Conservation (phyloP, 2,329 filamentous ascomycete species). For the Calonectria pseudoreteaudii region DNA sequence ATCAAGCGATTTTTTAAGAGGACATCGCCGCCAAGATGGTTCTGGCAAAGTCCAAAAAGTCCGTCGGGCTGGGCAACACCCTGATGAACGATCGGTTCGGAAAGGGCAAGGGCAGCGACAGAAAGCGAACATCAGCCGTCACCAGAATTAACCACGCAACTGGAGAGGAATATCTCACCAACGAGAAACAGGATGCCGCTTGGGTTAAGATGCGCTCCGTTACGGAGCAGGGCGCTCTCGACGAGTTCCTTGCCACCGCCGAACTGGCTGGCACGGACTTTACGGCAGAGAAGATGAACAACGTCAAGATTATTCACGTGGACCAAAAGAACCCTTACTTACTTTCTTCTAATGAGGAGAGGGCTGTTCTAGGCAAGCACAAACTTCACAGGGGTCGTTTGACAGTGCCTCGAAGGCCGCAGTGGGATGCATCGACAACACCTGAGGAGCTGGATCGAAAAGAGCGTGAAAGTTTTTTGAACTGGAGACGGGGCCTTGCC, state of each 20-base stretch:
- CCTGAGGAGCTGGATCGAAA: conserved; percentile 81
- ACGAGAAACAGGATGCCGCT: conserved; percentile 87
- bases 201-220: conserved; percentile 99
- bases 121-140: conserved; percentile 74
- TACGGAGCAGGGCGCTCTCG: conserved; percentile 94
- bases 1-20: background rate
- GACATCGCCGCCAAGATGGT: conserved; percentile 58
- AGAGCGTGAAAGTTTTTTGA: conserved; percentile 84
- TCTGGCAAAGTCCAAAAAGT: conserved; percentile 91
- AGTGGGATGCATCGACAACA: conserved; percentile 90
- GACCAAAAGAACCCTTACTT: conserved; percentile 97
- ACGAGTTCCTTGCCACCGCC: conserved; percentile 96
- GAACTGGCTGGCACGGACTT: conserved; percentile 99
- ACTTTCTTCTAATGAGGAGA: conserved; percentile 86
- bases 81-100: conserved; percentile 99
- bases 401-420: conserved; percentile 89
- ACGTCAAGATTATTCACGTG: conserved; percentile 97
- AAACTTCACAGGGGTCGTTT: conserved; percentile 81
- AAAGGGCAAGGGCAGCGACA: conserved; percentile 87
- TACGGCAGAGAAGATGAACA: conserved; percentile 98
- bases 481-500: conserved; percentile 91
- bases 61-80: conserved; percentile 93
- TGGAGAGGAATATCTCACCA: conserved; percentile 92
- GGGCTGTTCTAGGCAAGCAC: conserved; percentile 82
- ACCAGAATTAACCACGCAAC: conserved; percentile 81